These are phyloP conservation scores for Solanum clarkiae DNA, from an alignment of 257 asterid species.

Conservation along the genomic window DNA sequence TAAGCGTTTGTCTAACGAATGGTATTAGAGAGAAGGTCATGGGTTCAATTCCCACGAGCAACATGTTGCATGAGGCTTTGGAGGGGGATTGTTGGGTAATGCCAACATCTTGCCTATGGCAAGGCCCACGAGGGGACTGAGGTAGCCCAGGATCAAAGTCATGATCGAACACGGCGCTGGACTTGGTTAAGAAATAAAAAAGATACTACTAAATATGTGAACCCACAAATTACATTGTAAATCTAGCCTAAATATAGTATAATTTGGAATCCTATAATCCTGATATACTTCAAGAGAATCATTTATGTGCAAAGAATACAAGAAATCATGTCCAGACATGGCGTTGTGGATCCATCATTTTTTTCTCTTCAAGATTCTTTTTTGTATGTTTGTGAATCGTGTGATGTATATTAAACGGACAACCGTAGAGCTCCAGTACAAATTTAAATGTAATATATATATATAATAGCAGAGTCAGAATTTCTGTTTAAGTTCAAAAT, in stretches of 20 bases:
- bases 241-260: not conserved
- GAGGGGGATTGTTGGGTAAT: too few relatives aligned
- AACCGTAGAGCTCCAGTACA: not conserved
- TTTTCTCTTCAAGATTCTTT: not conserved
- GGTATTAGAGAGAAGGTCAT: too few relatives aligned
- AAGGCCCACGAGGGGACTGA: too few relatives aligned
- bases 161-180: too few relatives aligned
- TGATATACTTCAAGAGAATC: not conserved
- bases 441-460: not conserved
- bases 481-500: too few relatives aligned
- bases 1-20: too few relatives aligned
- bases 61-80: too few relatives aligned
- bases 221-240: not conserved
- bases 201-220: not conserved
- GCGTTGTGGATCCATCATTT: not conserved
- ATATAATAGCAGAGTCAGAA: too few relatives aligned
- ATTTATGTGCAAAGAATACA: not conserved
- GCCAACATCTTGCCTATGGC: too few relatives aligned
- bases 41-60: too few relatives aligned
- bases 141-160: too few relatives aligned
- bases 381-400: not conserved
- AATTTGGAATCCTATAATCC: not conserved
- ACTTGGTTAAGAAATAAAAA: too few relatives aligned
- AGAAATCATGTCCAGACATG: not conserved
- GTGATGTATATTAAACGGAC: not conserved